These are phyloP conservation scores for Morella rubra DNA, from an alignment of 306 rosid genomes.

Conservation along the genomic window DNA sequence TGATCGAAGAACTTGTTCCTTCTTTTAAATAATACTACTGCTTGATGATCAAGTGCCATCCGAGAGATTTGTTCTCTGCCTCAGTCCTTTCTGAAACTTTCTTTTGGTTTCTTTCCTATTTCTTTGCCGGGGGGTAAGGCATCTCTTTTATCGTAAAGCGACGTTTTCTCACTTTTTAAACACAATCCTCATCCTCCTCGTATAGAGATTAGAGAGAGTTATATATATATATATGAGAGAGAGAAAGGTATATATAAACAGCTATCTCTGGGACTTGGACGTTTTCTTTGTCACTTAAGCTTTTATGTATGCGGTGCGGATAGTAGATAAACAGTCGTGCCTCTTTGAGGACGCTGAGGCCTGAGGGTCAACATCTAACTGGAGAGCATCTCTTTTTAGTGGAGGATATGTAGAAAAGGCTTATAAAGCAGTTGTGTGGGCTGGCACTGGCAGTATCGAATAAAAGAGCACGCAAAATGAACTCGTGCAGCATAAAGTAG, in stretches of 20 bases:
- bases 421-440: neutral
- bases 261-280: neutral
- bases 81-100: neutral
- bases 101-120: constrained; percentile 8
- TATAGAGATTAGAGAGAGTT: too few relatives aligned
- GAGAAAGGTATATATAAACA: too few relatives aligned
- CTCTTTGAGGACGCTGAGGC: neutral
- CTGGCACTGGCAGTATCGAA: constrained; percentile 16
- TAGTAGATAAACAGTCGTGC: constrained; percentile 22
- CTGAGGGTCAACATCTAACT: constrained; percentile 38
- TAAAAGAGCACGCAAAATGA: constrained; percentile 27
- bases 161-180: neutral
- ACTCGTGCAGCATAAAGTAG: constrained; percentile 44
- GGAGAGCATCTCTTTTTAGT: constrained; percentile 38
- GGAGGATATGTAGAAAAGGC: constrained; percentile 32
- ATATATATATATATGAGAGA: too few relatives aligned
- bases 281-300: constrained; percentile 26
- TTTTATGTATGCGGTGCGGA: constrained; percentile 11
- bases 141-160: constrained; percentile 21
- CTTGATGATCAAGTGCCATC: constrained; percentile 12
- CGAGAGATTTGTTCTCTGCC: constrained; percentile 16
- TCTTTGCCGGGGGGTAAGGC: constrained; percentile 28
- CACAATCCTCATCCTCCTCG: neutral
- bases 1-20: neutral
- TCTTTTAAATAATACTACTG: neutral